Evolutionary conservation across 2,329 filamentous ascomycete species (phyloP), one percentile per base, ranked within the genome.

Genomic region (Tolypocladium cylindrosporum): DNA sequence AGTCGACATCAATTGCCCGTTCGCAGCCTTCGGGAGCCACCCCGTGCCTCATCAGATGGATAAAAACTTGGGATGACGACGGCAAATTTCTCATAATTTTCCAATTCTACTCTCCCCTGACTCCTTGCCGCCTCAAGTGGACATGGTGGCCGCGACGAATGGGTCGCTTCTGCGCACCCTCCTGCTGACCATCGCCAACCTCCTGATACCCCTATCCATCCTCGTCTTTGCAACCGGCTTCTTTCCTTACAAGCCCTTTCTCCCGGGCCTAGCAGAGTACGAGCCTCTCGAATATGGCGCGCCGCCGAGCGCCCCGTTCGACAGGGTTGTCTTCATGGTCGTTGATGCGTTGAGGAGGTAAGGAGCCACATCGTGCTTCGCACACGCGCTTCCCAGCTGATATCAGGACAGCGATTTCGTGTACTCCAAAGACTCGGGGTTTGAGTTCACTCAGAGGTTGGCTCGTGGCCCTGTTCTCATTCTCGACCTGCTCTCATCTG

Each of bases 261-360:
- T 99, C 54, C 86, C 92, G 13, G 94, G 94, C 4, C 77, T 96
- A 53, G 92, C 94, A 11, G 77, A 81, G 61, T 89, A 86, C 72
- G 80, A 84, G 61, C 67, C 80, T 55, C 69, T 82, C 36, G 74
- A 78, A 53, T 79, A 81, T 75, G 84, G 77, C 24, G 67, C 74
- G 53, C 79, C 79, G 8, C 85, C 88, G 3, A 73, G 79, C 54
- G 81, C 89, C 40, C 85, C 88, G 0, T 99, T 99, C 71, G 86
- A 97, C 72, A 91, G 88, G 67, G 78, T 97, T 56, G 79, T 99
- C 57, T 97, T 99, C 72, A 97, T 99, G 93, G 91, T 99, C 8
- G 89, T 99, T 36, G 94, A 99, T 81, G 93, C 94, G 31, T 74
- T 99, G 71, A 83, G 92, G 73, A 96, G 90, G 89, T 91, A 79